Base-by-base conservation (phyloP, 148 eudicot genomes). In the Bassia scoparia region DNA sequence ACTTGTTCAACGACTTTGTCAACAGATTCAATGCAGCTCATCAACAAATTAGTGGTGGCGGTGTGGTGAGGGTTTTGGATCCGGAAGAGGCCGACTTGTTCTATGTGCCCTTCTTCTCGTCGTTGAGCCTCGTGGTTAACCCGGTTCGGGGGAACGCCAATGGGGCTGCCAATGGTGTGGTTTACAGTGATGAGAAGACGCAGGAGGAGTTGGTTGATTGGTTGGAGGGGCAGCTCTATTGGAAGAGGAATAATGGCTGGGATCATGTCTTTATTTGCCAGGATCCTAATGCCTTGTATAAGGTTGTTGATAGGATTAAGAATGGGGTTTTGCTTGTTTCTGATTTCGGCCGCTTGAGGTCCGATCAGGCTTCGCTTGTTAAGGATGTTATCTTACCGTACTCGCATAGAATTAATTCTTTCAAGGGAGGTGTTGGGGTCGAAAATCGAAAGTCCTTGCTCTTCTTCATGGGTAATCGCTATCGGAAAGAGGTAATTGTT, bases 391-490 rank as follows among this genome's bases (percentile, higher is more conserved):
- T 95, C 26, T 75, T 95, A 80, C 98, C 98, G 0, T 95, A 95
- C 79, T 89, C 93, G 9, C 97, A 95, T 79, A 83, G 97, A 76
- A 89, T 95, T 55, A 88, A 83, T 64, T 24, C 86, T 35, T 95
- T 73, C 75, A 80, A 79, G 63, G 98, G 98, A 52, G 88, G 89
- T 67, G 76, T 85, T 21, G 98, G 93, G 3, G 77, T 91, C 0
- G 85, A 91, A 71, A 77, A 80, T n/a, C 85, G 98, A 18, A 83
- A 88, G 6, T 88, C 96, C 1, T 73, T 95, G 83, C 73, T 91
- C 61, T 95, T 95, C 84, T 95, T 95, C 71, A 95, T 95, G 98
- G 98, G 98, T 4, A 91, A 95, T 62, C 88, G 98, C 5, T 95
- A 81, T 61, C 78, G 98, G 55, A 95, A 95, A 78, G 98, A 93